Percentiles rank a stretch among this genome's conserved stretches.
Evolutionary conservation across 2,329 filamentous ascomycete genomes (phyloP).

Genomic region (Macrophomina phaseolina): DNA sequence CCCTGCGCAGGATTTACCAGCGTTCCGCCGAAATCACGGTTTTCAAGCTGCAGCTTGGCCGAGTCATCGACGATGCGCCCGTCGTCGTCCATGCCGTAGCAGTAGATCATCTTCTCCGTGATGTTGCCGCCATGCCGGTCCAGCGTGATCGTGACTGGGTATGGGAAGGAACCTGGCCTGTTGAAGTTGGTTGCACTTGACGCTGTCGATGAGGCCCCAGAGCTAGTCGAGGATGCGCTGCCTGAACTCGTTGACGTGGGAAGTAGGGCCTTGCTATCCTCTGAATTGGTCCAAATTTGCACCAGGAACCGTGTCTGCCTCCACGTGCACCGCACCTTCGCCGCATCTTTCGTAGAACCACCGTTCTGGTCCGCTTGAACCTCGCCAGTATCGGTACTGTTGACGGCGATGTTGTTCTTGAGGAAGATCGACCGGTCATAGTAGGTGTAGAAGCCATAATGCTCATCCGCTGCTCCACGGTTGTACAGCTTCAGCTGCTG

Average conservation of each 20-base stretch:
- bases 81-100: slow-evolving; percentile 60
- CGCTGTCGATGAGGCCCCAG: slow-evolving; percentile 39
- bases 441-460: slow-evolving; percentile 94
- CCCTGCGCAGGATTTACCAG: slow-evolving; percentile 58
- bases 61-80: slow-evolving; percentile 52
- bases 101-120: slow-evolving; percentile 63
- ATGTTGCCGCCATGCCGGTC: slow-evolving; percentile 65
- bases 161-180: slow-evolving; percentile 64
- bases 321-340: slow-evolving; percentile 62
- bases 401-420: slow-evolving; percentile 61
- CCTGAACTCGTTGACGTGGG: slow-evolving; percentile 27
- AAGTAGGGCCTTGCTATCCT: slow-evolving; percentile 45
- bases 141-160: slow-evolving; percentile 64
- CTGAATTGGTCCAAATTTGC: slow-evolving; percentile 65
- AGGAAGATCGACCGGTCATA: slow-evolving; percentile 88
- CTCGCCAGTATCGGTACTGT: slow-evolving; percentile 44
- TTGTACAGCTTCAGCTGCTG: slow-evolving; percentile 89
- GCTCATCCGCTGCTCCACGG: slow-evolving; percentile 77
- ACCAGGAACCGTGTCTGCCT: slow-evolving; percentile 66
- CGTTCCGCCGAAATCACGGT: slow-evolving; percentile 56
- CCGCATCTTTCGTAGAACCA: slow-evolving; percentile 53
- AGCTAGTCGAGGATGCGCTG: slow-evolving; percentile 28
- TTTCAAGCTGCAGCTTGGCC: slow-evolving; percentile 58
- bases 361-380: slow-evolving; percentile 56
- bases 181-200: slow-evolving; percentile 52